Base-by-base conservation (phyloP, 169 alveolate genomes). In the Plasmodium cynomolgi region DNA sequence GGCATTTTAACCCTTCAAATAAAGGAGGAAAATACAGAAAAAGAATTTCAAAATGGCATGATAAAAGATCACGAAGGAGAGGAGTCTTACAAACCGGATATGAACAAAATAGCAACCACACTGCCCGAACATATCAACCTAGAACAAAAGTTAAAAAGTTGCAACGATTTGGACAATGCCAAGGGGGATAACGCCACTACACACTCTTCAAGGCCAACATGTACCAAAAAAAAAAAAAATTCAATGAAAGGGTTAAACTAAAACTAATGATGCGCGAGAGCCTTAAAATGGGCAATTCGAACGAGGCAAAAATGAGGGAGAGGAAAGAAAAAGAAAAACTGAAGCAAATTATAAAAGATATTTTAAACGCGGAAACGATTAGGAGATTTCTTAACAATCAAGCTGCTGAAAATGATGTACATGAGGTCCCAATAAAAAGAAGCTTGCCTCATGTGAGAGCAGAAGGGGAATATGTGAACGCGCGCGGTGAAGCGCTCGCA, bases 341-440 rank as follows among this genome's bases (percentile, higher is more conserved):
- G 23, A 84, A 84, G 54, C 41, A 71, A 47, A 34, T 84, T 84
- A n/a, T 84, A 68, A 84, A 84, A 72, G 83, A 84, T 84, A 84
- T 84, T 39, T 54, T 84, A 71, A 68, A 37, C 50, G 92, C 41
- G 26, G 83, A 84, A 84, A 47, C 79, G 15, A 47, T 84, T 17
- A 68, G 47, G 74, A 41, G 31, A 15, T 68, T 71, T 37, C 77
- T 84, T 34, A 17, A 29, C 17, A 41, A 71, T 68, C 72, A 29
- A 1, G 80, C 17, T 3, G 71, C 23, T 31, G 39, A 81, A 81
- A 17, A 54, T n/a, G 31, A 15, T 54, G 5, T 31, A 41, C 26
- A 29, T 11, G 23, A 8, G 29, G 9, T 15, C 11, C 11, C 29
- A 34, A 58, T 26, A 62, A 58, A 3, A 17, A 58, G 23, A 15